phyloP scores from a whole-genome alignment of 78 protist genomes.

The Dictyostelium capitatum region DNA sequence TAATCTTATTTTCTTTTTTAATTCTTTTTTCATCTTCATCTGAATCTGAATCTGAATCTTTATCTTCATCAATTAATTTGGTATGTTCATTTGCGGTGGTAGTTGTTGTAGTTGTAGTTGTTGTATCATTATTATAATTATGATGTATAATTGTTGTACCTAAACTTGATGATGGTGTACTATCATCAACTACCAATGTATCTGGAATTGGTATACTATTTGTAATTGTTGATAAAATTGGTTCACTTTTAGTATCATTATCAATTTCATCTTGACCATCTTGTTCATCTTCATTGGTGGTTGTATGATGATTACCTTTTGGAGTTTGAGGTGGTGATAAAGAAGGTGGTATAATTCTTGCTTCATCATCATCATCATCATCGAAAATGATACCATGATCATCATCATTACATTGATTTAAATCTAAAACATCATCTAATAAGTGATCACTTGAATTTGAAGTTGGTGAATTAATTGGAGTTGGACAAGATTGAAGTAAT shows the following conservation, averaged over 20 bases:
- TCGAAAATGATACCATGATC: not conserved
- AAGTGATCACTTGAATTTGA: not conserved
- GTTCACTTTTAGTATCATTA: slow-evolving; percentile 4
- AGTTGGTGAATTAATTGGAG: slow-evolving; percentile 26
- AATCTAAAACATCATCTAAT: slow-evolving; percentile 1
- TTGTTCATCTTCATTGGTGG: not conserved
- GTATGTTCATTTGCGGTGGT: not conserved
- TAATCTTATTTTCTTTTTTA: not conserved
- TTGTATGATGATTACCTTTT: not conserved
- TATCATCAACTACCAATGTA: not conserved
- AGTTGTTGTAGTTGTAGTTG: not conserved
- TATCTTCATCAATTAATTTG: not conserved
- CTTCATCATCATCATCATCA: not conserved
- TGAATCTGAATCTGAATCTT: not conserved
- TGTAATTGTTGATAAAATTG: not conserved
- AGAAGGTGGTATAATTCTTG: not conserved
- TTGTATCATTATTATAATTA: not conserved
- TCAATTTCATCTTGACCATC: not conserved
- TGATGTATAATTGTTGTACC: not conserved
- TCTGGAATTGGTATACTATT: not conserved
- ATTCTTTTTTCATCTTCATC: not conserved
- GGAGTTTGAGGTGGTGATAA: not conserved
- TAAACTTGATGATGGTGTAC: not conserved
- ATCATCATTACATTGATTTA: not conserved
- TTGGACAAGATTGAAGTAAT: slow-evolving; percentile 30